phyloP scores from a whole-genome alignment of 495 filamentous ascomycete species.

The Aspergillus hancockii region DNA sequence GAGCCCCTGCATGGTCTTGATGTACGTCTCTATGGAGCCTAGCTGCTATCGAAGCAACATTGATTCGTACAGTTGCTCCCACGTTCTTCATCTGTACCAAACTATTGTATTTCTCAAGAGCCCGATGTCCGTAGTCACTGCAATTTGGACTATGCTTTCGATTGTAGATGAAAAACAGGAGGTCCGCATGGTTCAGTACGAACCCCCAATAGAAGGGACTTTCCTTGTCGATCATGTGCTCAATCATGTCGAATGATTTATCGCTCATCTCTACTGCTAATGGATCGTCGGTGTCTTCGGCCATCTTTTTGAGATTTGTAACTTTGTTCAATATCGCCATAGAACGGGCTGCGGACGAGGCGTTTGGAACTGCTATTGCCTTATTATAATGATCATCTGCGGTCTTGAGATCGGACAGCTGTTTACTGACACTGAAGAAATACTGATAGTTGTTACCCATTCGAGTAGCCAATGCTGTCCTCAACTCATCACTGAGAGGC shows the following conservation, averaged over 20 bases:
- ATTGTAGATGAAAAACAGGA: background rate
- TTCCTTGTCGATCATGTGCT: background rate
- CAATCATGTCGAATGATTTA: background rate
- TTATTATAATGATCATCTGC: background rate
- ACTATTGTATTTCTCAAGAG: constrained; percentile 1
- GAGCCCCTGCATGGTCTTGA: constrained; percentile 4
- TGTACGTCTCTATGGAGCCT: background rate
- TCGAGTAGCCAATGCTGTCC: background rate
- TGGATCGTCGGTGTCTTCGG: background rate
- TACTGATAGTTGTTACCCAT: constrained; percentile 1
- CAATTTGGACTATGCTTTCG: background rate
- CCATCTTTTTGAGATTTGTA: background rate
- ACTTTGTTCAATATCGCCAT: constrained; percentile 1
- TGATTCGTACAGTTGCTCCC: background rate
- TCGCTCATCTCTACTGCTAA: background rate
- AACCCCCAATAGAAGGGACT: background rate
- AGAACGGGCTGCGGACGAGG: background rate
- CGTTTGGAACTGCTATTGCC: background rate
- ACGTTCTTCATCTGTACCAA: background rate
- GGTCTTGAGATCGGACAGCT: constrained; percentile 5
- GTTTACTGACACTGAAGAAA: background rate
- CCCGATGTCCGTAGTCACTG: background rate
- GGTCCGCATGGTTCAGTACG: background rate
- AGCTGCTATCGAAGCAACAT: background rate
- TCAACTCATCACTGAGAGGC: background rate